Conservation (phyloP, 2,329 filamentous ascomycete genomes). For the Ophiocordyceps camponoti-saundersi region DNA sequence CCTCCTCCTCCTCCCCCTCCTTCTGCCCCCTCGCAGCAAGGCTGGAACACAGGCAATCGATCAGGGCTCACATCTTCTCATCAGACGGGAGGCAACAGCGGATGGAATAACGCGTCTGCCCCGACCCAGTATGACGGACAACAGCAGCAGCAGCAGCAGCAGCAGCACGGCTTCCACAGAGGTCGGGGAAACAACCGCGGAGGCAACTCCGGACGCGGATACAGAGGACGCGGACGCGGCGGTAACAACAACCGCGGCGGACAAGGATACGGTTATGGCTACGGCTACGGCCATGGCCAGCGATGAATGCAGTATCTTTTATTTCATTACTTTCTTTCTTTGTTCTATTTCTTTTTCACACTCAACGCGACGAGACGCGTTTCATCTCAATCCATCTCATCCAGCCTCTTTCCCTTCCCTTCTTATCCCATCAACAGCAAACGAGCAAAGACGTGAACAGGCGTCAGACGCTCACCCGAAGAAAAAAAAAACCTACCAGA, state of each 20-base stretch:
- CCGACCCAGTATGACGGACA: constrained; percentile 3
- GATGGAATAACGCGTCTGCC: constrained; percentile 1
- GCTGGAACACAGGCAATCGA: constrained; percentile 4
- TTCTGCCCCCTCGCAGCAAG: background rate
- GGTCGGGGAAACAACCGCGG: constrained; percentile 11
- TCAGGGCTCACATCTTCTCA: constrained; percentile 5
- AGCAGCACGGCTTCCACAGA: constrained; percentile 8
- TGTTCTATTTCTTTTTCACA: background rate
- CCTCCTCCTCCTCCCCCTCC: constrained; percentile 6
- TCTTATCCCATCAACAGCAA: too few species aligned
- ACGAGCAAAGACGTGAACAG: too few species aligned
- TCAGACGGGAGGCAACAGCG: too few species aligned
- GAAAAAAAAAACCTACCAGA: too few species aligned
- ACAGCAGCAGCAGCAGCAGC: constrained; percentile 1
- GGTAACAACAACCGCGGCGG: constrained; percentile 3
- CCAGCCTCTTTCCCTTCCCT: too few species aligned
- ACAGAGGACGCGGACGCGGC: constrained; percentile 10
- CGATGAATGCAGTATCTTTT: background rate
- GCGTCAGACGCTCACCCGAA: too few species aligned
- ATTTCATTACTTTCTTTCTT: background rate
- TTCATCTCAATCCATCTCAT: too few species aligned
- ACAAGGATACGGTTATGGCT: constrained; percentile 1
- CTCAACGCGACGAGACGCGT: too few species aligned
- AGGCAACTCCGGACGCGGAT: constrained; percentile 11
- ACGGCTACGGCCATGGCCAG: background rate